phyloP scores from a whole-genome alignment of 2,329 filamentous ascomycete genomes.

The Hypoxylon rubiginosum region DNA sequence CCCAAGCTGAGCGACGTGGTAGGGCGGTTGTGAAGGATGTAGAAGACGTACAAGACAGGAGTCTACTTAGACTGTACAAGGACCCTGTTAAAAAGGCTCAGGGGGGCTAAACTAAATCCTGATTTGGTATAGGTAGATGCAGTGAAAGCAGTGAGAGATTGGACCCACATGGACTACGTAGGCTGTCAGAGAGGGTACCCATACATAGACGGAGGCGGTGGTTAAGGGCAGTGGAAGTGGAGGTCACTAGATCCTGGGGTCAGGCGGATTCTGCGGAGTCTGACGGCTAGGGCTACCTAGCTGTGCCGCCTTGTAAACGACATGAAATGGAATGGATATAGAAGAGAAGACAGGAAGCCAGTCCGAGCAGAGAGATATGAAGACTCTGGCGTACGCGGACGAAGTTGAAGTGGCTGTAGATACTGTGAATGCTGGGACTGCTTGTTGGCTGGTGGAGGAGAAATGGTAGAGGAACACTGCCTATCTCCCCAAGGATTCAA shows the following conservation, averaged over 20 bases:
- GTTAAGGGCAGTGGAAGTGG: slow-evolving; percentile 30
- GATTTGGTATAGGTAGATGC: slow-evolving; percentile 40
- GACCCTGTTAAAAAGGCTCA: slow-evolving; percentile 42
- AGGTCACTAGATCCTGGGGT: slow-evolving; percentile 29
- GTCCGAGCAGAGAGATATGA: slow-evolving; percentile 14
- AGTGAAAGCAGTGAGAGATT: slow-evolving; percentile 25
- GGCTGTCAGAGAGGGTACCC: slow-evolving; percentile 36
- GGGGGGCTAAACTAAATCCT: slow-evolving; percentile 39
- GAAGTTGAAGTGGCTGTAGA: slow-evolving; percentile 23
- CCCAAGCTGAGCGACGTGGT: slow-evolving; percentile 23
- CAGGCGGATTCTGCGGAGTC: slow-evolving; percentile 22
- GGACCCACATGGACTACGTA: slow-evolving; percentile 40
- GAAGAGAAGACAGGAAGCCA: slow-evolving; percentile 9
- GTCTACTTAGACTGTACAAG: slow-evolving; percentile 40
- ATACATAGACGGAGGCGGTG: slow-evolving; percentile 27
- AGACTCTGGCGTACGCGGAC: slow-evolving; percentile 7
- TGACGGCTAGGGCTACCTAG: slow-evolving; percentile 22
- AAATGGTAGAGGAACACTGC: slow-evolving; percentile 1
- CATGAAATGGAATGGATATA: slow-evolving; percentile 8
- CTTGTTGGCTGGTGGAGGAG: slow-evolving; percentile 22
- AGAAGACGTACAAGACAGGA: slow-evolving; percentile 28
- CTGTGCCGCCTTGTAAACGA: slow-evolving; percentile 13
- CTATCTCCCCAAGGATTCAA: neutral
- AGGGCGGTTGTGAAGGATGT: slow-evolving; percentile 39
- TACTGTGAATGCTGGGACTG: slow-evolving; percentile 10